Conservation (phyloP, 2,329 filamentous ascomycete genomes). For the Pseudogymnoascus sp. region DNA sequence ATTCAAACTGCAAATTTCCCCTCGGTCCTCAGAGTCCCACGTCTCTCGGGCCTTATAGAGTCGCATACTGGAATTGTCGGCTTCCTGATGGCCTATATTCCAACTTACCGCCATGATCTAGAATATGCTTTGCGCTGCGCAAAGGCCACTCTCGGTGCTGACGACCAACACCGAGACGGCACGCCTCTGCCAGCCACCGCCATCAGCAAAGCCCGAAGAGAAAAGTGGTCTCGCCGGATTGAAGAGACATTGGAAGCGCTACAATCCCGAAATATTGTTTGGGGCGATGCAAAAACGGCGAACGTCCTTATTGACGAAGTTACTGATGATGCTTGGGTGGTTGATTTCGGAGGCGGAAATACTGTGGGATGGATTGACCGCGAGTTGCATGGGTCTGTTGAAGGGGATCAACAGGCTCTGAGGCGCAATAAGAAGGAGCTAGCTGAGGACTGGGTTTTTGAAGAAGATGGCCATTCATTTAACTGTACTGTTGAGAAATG, state of each 20-base stretch:
- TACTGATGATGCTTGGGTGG: constrained; percentile 10
- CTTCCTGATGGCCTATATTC: neutral
- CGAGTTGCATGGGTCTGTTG: constrained; percentile 9
- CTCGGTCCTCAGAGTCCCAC: neutral
- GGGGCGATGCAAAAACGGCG: neutral
- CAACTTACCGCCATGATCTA: neutral
- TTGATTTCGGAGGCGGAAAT: constrained; percentile 14
- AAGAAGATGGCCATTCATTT: neutral
- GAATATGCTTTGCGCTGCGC: neutral
- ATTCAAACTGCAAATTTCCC: neutral
- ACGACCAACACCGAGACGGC: neutral
- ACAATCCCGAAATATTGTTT: neutral
- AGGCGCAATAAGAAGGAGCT: constrained; percentile 8
- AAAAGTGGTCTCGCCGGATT: neutral
- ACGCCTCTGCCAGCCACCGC: neutral
- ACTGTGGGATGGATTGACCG: constrained; percentile 11
- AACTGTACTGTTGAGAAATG: neutral
- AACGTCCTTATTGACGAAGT: neutral
- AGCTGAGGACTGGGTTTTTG: neutral
- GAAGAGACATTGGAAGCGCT: neutral
- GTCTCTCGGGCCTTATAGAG: neutral
- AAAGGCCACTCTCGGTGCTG: neutral
- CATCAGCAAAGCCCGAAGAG: neutral
- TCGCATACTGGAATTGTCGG: neutral
- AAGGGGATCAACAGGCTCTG: constrained; percentile 9